These are phyloP conservation scores for Spizellomyces punctatus DNA, from an alignment of 192 early-diverging fungal genomes.

Conservation along the genomic window DNA sequence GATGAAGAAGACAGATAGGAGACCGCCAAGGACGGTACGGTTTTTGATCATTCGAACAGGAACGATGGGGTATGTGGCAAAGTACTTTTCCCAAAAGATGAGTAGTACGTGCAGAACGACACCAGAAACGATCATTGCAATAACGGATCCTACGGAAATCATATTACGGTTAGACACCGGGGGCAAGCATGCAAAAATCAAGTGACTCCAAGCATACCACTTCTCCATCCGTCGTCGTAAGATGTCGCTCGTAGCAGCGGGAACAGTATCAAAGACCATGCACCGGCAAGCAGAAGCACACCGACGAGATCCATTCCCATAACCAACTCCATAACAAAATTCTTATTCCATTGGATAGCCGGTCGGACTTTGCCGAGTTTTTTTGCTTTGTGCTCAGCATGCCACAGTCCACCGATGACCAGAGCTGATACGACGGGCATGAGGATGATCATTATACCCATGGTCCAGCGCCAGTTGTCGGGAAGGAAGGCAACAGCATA, in stretches of 20 bases:
- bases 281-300: conserved; percentile 3
- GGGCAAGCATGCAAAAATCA: no score
- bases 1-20: conserved; percentile 8
- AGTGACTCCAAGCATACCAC: not conserved
- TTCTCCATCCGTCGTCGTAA: not conserved
- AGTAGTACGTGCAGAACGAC: not conserved
- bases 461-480: conserved; percentile 8
- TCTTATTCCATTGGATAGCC: not conserved
- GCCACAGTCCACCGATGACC: not conserved
- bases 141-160: not conserved
- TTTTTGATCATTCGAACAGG: not conserved
- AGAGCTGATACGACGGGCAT: not conserved
- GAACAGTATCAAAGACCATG: not conserved
- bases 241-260: not conserved
- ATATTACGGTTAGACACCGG: no score
- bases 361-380: not conserved
- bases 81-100: conserved; percentile 7
- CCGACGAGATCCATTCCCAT: conserved; percentile 8
- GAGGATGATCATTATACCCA: conserved; percentile 5
- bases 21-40: conserved; percentile 5
- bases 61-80: conserved; percentile 5
- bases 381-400: not conserved
- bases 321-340: not conserved
- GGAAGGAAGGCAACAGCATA: not conserved
- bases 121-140: conserved; percentile 13